These are phyloP conservation scores for Xerocomellus dryophilus DNA, from an alignment of 768 basidiomycete genomes.

Conservation along the genomic window DNA sequence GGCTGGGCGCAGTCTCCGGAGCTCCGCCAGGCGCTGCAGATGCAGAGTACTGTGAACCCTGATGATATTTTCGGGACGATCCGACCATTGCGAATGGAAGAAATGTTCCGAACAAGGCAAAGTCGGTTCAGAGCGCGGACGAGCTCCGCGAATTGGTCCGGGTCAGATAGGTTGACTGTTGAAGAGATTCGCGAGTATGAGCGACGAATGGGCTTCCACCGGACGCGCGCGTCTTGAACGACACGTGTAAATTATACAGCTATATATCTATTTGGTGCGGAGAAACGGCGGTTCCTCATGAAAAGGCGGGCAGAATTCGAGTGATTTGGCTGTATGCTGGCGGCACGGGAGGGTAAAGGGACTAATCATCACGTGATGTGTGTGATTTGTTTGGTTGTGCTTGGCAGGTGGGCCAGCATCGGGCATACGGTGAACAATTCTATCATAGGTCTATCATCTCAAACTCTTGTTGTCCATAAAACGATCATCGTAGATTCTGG, in stretches of 20 bases:
- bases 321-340: too few relatives aligned
- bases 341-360: too few relatives aligned
- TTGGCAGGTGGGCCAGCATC: constrained; percentile 16
- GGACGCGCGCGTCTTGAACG: constrained; percentile 21
- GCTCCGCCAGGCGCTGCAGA: constrained; percentile 70
- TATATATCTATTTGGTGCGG: background rate
- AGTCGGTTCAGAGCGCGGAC: constrained; percentile 86
- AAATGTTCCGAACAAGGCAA: constrained; percentile 78
- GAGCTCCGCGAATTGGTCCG: constrained; percentile 94
- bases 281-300: too few relatives aligned
- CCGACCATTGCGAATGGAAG: constrained; percentile 85
- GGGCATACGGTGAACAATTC: constrained; percentile 22
- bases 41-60: constrained; percentile 84
- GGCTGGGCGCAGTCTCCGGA: constrained; percentile 92
- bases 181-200: constrained; percentile 89
- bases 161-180: constrained; percentile 80
- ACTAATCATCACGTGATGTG: constrained; percentile 13
- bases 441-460: constrained; percentile 26
- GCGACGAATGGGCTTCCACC: constrained; percentile 81
- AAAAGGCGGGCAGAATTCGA: too few relatives aligned
- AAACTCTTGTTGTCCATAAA: constrained; percentile 31
- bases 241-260: constrained; percentile 9
- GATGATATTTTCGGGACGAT: constrained; percentile 92
- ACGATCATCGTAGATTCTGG: constrained; percentile 31
- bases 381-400: constrained; percentile 21